These are phyloP conservation scores for Ustilago hordei DNA, from an alignment of 1,284 basidiomycete genomes.

Conservation along the genomic window DNA sequence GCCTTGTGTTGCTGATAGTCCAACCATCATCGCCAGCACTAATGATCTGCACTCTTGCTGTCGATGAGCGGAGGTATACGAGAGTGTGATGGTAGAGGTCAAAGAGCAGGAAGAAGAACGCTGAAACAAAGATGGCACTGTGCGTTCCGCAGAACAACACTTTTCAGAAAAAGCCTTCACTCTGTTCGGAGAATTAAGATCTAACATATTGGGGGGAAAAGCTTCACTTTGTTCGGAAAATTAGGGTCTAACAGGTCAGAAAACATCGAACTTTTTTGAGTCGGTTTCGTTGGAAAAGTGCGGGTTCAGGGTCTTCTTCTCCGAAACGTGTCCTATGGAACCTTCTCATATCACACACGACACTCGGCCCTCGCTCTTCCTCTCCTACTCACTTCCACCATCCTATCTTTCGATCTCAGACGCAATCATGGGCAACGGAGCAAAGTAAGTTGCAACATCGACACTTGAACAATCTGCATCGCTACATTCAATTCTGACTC, in stretches of 20 bases:
- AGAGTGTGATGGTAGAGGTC: background rate
- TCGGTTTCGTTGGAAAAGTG: background rate
- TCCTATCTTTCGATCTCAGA: slow-evolving; percentile 1
- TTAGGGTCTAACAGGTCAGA: background rate
- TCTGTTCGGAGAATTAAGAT: background rate
- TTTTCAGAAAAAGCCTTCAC: background rate
- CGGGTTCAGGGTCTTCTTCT: slow-evolving; percentile 22
- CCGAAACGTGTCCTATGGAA: slow-evolving; percentile 5
- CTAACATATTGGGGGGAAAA: too few species aligned
- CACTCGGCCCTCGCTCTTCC: slow-evolving; percentile 1
- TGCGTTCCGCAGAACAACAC: slow-evolving; percentile 8
- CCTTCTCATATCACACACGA: slow-evolving; percentile 10
- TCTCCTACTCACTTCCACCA: slow-evolving; percentile 5
- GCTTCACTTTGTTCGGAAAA: background rate
- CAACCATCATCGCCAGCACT: background rate
- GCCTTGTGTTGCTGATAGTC: background rate
- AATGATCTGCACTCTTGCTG: background rate
- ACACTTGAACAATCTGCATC: too few species aligned
- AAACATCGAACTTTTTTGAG: slow-evolving; percentile 5
- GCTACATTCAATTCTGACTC: background rate
- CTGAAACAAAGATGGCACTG: background rate
- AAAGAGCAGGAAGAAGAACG: background rate
- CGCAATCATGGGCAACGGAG: slow-evolving; percentile 59
- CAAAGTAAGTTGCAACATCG: slow-evolving; percentile 38
- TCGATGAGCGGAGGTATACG: too few species aligned